Percentiles rank a stretch among this genome's conserved stretches.
phyloP scores from a whole-genome alignment of 2,329 filamentous ascomycete genomes.

The Penicillium hesseltinei region DNA sequence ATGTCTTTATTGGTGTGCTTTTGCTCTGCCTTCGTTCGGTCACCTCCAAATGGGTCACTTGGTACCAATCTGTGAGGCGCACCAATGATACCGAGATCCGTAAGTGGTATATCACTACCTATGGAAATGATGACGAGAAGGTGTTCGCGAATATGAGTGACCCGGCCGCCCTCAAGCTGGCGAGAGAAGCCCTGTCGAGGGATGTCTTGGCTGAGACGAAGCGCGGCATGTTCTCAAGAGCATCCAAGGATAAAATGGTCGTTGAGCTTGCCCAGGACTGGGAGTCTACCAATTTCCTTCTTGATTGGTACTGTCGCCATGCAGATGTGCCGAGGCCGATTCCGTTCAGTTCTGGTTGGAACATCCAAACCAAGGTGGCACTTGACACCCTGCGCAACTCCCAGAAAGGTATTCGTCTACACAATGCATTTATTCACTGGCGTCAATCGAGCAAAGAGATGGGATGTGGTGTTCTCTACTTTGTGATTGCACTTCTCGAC shows the following conservation, averaged over 20 bases:
- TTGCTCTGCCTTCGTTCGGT: slow-evolving; percentile 55
- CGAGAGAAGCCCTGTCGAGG: slow-evolving; percentile 46
- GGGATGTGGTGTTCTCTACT: slow-evolving; percentile 55
- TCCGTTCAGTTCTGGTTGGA: slow-evolving; percentile 58
- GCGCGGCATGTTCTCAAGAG: slow-evolving; percentile 44
- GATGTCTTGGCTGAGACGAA: slow-evolving; percentile 48
- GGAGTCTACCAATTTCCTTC: slow-evolving; percentile 53
- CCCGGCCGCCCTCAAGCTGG: slow-evolving; percentile 49
- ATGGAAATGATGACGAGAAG: slow-evolving; percentile 38
- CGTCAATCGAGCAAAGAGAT: slow-evolving; percentile 57
- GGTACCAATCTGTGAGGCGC: slow-evolving; percentile 46
- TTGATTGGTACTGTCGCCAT: slow-evolving; percentile 54
- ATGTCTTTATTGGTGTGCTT: slow-evolving; percentile 52
- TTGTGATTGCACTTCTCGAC: slow-evolving; percentile 55
- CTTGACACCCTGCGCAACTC: slow-evolving; percentile 53
- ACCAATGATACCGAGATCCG: slow-evolving; percentile 41
- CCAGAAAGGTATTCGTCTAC: slow-evolving; percentile 55
- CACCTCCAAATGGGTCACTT: slow-evolving; percentile 59
- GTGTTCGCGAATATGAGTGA: slow-evolving; percentile 48
- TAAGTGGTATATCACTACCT: slow-evolving; percentile 39
- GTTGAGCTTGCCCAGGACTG: slow-evolving; percentile 52
- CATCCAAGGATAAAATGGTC: slow-evolving; percentile 48
- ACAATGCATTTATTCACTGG: slow-evolving; percentile 59
- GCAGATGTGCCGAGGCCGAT: slow-evolving; percentile 51
- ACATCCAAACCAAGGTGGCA: slow-evolving; percentile 56